Evolutionary conservation across 140 eudicot genomes (phyloP).

Genomic region (Anethum foeniculum): DNA sequence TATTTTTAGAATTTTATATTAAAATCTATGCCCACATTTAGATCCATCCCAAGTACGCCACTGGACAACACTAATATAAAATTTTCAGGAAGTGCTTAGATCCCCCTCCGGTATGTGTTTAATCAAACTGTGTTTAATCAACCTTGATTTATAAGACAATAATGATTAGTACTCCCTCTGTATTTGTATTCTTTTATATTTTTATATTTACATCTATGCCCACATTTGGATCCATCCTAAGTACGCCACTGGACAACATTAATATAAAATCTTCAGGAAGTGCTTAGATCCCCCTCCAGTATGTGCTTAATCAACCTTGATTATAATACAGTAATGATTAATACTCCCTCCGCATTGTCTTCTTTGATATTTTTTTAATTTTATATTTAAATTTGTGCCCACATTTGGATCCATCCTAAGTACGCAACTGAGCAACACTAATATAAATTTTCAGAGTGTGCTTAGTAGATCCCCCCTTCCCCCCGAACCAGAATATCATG

Average conservation of each 20-base stretch:
- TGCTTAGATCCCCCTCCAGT: neutral
- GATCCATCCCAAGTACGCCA: neutral
- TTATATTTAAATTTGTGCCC: neutral
- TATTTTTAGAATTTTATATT: too few relatives aligned
- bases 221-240: neutral
- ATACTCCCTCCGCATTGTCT: too few relatives aligned
- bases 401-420: neutral
- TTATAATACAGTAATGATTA: too few relatives aligned
- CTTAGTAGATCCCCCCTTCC: neutral
- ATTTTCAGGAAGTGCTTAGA: neutral
- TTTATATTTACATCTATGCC: too few relatives aligned
- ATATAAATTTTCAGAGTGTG: neutral
- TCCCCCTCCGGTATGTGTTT: too few relatives aligned
- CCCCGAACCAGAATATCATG: neutral
- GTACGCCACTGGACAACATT: neutral
- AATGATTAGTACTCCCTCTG: too few relatives aligned
- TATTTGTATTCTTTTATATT: too few relatives aligned
- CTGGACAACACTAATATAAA: neutral
- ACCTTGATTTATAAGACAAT: too few relatives aligned
- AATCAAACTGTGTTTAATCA: too few relatives aligned
- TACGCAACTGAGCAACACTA: neutral
- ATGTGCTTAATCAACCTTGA: too few relatives aligned
- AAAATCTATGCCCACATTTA: neutral
- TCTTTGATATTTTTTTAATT: too few relatives aligned
- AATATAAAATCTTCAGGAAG: neutral